Percentiles rank a stretch among this genome's conserved stretches.
Evolutionary conservation across 257 asterid genomes (phyloP).

Genomic region (Primulina tabacum): DNA sequence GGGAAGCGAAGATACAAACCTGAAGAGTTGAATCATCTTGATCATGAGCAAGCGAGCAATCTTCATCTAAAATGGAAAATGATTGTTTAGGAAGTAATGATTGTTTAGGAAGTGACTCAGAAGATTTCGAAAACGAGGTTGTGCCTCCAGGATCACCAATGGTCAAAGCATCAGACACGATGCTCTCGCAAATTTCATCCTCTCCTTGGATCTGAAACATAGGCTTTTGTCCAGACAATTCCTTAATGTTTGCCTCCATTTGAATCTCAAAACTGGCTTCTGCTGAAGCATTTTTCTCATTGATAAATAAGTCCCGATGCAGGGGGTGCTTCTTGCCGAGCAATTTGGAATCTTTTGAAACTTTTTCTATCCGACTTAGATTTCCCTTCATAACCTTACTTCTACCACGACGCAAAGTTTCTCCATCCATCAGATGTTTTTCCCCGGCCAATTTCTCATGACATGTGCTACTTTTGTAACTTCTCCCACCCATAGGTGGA

Average conservation of each 20-base stretch:
- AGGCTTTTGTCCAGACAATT: conserved; percentile 34
- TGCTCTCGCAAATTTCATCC: conserved; percentile 25
- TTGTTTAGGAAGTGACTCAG: conserved; percentile 32
- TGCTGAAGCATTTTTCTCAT: conserved; percentile 35
- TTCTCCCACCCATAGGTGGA: conserved; percentile 43
- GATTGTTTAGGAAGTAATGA: conserved; percentile 31
- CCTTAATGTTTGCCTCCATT: conserved; percentile 40
- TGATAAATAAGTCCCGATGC: conserved; percentile 24
- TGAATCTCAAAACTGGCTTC: conserved; percentile 45
- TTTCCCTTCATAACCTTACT: conserved; percentile 48
- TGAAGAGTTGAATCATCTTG: conserved; percentile 34
- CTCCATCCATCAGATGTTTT: conserved; percentile 27
- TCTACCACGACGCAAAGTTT: conserved; percentile 29
- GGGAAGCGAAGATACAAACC: conserved; percentile 42
- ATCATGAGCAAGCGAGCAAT: conserved; percentile 26
- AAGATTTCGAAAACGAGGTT: conserved; percentile 30
- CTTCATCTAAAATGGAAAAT: conserved; percentile 24
- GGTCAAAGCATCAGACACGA: conserved; percentile 24
- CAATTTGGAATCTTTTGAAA: conserved; percentile 34
- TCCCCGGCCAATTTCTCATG: conserved; percentile 37
- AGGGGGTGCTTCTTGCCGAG: conserved; percentile 41
- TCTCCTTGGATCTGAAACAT: conserved; percentile 28
- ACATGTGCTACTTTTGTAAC: conserved; percentile 33
- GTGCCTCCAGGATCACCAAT: no score
- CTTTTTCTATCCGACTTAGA: conserved; percentile 32